phyloP scores from a whole-genome alignment of 1,284 basidiomycete species.

The Tilletia caries region DNA sequence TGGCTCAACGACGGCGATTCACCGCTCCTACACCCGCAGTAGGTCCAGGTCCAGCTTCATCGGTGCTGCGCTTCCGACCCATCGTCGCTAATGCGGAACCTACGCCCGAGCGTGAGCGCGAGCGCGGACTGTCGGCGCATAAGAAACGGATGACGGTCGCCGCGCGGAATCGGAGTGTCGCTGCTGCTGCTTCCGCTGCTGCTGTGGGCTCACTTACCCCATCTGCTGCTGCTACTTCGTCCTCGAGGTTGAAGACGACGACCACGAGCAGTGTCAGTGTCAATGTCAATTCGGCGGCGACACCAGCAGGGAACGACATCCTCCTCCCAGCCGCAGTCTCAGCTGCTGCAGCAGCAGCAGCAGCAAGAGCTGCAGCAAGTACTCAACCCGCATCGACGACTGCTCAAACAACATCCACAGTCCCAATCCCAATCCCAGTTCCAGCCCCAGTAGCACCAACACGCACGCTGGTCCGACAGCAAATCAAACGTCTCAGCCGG shows the following conservation, averaged over 20 bases:
- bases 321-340: not conserved
- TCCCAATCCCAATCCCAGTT: too few relatives aligned
- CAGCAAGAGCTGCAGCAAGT: not conserved
- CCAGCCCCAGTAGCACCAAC: not conserved
- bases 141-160: conserved; percentile 10
- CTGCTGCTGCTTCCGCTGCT: not conserved
- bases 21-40: not conserved
- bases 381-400: too few relatives aligned
- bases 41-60: too few relatives aligned
- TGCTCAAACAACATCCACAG: too few relatives aligned
- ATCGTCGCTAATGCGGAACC: not conserved
- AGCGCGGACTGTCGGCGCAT: not conserved
- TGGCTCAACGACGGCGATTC: not conserved
- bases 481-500: not conserved
- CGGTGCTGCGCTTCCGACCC: too few relatives aligned
- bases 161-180: not conserved
- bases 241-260: too few relatives aligned
- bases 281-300: too few relatives aligned
- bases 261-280: too few relatives aligned
- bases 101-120: not conserved
- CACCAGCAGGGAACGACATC: not conserved
- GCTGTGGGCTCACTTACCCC: not conserved
- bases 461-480: not conserved
- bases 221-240: not conserved
- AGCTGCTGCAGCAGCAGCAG: not conserved